These are phyloP conservation scores for Hypoxylon fragiforme DNA, from an alignment of 495 filamentous ascomycete species.

Conservation along the genomic window DNA sequence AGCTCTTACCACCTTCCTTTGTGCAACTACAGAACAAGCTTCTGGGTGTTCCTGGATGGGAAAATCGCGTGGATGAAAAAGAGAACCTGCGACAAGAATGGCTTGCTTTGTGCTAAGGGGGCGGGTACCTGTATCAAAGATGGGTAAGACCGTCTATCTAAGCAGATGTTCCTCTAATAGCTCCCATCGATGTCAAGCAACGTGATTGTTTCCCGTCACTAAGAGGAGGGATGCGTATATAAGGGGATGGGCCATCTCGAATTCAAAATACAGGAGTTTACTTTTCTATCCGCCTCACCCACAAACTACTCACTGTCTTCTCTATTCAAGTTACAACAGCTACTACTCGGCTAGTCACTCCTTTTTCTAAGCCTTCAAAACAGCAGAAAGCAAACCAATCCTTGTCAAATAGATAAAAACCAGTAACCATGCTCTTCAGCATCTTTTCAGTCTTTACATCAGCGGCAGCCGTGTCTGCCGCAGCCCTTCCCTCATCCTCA, in stretches of 20 bases:
- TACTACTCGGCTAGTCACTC: conserved; percentile 4
- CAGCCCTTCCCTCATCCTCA: conserved; percentile 5
- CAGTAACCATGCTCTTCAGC: conserved; percentile 24
- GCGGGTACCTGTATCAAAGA: not conserved
- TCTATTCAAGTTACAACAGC: not conserved
- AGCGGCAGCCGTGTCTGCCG: conserved; percentile 15
- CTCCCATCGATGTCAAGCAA: too few species aligned
- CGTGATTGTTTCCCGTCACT: too few species aligned
- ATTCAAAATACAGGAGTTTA: not conserved
- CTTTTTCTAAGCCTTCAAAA: too few species aligned
- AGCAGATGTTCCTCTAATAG: too few species aligned
- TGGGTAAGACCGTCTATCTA: too few species aligned
- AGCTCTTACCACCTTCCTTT: not conserved
- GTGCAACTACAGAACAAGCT: not conserved
- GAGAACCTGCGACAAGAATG: not conserved
- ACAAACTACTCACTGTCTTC: too few species aligned
- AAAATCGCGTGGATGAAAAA: not conserved
- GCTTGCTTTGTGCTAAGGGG: not conserved
- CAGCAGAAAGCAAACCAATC: too few species aligned
- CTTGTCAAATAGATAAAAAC: not conserved
- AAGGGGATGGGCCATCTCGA: not conserved
- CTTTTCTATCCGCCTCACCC: not conserved
- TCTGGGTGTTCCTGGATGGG: not conserved
- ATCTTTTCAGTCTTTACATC: conserved; percentile 16
- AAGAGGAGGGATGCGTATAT: not conserved